Base-by-base conservation (phyloP, 2,329 filamentous ascomycete species). In the Berkeleyomyces rouxiae region DNA sequence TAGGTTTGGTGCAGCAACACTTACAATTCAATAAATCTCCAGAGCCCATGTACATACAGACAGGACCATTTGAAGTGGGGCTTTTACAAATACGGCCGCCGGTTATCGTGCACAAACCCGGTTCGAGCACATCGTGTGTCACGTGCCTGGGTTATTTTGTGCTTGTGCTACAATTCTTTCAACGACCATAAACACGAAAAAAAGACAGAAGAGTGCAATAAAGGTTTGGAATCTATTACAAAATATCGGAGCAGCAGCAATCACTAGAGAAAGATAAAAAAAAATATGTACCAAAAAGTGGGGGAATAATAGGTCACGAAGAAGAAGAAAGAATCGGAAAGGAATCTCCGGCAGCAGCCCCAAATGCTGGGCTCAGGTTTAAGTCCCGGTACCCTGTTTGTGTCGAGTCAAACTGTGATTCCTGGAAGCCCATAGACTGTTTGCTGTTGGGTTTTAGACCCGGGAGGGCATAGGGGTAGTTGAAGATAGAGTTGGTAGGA, bases 221-320 rank as follows among this genome's bases (percentile, higher is more conserved):
- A 59, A 59, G 23, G 13, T 16, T 13, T 36, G 23, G 44, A 47
- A 7, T 55, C n/a, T 55, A 55, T 55, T 55, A 55, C 16, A 9
- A 55, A 13, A 4, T 55, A 31, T 39, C 13, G 49, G 49, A 55
- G 49, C 36, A 31, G 37, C 49, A 55, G 49, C 49, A 55, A 55
- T 55, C 49, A 55, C 49, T n/a, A 55, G n/a, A 55, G 49, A 55
- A 55, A 55, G 23, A 23, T 23, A 46, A 42, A 59, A 16, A 59
- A 11, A 10, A n/a, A 31, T 37, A 46, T 37, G 13, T 59, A 37
- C 43, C 47, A 33, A 23, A 7, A 58, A 4, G 7, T 11, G 6
- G 42, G 11, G 7, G 16, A 7, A 40, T 16, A 58, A 39, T n/a
- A 5, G n/a, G 31, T 33, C 39, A 11, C 13, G 13, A 55, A 55